Evolutionary conservation across 2,329 filamentous ascomycete genomes (phyloP), one percentile per base, ranked within the genome.

Genomic region (Dothiorella sarmentorum): DNA sequence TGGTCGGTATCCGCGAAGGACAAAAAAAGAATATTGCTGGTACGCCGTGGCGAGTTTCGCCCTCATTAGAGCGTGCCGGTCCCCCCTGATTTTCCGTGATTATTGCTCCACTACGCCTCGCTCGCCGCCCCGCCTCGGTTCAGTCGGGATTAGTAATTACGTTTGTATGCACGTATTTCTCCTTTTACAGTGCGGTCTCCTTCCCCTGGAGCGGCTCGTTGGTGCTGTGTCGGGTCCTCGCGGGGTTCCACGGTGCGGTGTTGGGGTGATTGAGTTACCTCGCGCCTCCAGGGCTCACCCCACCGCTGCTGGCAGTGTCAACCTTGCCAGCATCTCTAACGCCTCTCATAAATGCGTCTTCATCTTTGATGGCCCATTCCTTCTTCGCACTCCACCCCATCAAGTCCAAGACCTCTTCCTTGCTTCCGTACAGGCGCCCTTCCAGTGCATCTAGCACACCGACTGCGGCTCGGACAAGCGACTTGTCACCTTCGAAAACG

Each of bases 401-500:
- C 24, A 75, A 61, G 5, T 71, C 71, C 20, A 81, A 66, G 7
- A 80, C 70, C 61, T 78, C 77, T 42, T 77, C 71, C 38, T 65
- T 65, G 26, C 60, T 66, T 4, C 77, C 77, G 60, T 82, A 81
- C 1, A 83, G 69, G 58, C 72, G 78, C 10, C 73, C 73, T 67
- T 86, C 83, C 1, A 84, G 64, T 6, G 70, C 69, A 0, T 73
- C 71, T 18, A 94, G 71, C 17, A 89, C 76, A 0, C 87, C 90
- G 0, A 91, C 85, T 0, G 84, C 87, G 1, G 88, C 88, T 0
- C 89, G 78, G 6, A 93, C 82, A 0, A 92, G 76, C 1, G 89
- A 78, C 1, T 82, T 78, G 63, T 95, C 90, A 24, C 89, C 89
- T 68, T 95, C 90, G 63, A 95, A 91, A 3, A 89, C 85, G 64